phyloP scores from a whole-genome alignment of 2,329 filamentous ascomycete species.

The Leptoxyphium fumago region DNA sequence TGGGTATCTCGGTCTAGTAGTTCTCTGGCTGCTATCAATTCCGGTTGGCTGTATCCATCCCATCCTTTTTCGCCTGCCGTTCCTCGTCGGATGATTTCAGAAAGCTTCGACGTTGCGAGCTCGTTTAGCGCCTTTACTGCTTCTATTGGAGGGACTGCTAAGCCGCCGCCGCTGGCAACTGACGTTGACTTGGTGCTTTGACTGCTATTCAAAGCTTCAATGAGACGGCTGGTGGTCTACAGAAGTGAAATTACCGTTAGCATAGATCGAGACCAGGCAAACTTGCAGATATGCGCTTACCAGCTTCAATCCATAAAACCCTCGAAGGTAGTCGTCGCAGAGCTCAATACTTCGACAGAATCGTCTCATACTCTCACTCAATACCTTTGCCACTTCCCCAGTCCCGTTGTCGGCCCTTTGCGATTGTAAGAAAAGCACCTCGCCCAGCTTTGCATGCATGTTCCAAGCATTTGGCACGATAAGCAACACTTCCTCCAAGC shows the following conservation, averaged over 20 bases:
- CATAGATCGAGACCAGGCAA: conserved; percentile 23
- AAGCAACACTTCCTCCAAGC: conserved; percentile 79
- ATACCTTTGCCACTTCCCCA: conserved; percentile 29
- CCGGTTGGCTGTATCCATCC: conserved; percentile 57
- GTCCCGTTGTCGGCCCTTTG: conserved; percentile 19
- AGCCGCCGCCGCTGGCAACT: conserved; percentile 18
- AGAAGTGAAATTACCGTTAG: conserved; percentile 7
- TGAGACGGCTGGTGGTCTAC: conserved; percentile 11
- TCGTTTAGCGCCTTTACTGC: conserved; percentile 56
- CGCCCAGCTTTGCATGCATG: conserved; percentile 77
- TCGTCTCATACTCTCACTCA: conserved; percentile 63
- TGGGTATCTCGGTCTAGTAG: conserved; percentile 43
- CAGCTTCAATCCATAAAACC: conserved; percentile 81
- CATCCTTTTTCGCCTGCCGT: conserved; percentile 48
- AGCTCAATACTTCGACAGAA: conserved; percentile 87
- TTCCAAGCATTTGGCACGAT: conserved; percentile 91
- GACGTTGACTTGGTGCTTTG: conserved; percentile 16
- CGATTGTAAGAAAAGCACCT: conserved; percentile 59
- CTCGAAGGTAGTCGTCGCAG: conserved; percentile 81
- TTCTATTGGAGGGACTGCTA: conserved; percentile 38
- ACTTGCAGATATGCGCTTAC: conserved; percentile 29
- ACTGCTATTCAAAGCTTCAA: conserved; percentile 10
- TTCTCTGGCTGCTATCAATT: conserved; percentile 56
- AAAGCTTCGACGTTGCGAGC: conserved; percentile 57
- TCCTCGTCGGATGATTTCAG: conserved; percentile 57